Evolutionary conservation across 129 eudicot species (phyloP).

Genomic region (Chrysanthemum lavandulifolium): DNA sequence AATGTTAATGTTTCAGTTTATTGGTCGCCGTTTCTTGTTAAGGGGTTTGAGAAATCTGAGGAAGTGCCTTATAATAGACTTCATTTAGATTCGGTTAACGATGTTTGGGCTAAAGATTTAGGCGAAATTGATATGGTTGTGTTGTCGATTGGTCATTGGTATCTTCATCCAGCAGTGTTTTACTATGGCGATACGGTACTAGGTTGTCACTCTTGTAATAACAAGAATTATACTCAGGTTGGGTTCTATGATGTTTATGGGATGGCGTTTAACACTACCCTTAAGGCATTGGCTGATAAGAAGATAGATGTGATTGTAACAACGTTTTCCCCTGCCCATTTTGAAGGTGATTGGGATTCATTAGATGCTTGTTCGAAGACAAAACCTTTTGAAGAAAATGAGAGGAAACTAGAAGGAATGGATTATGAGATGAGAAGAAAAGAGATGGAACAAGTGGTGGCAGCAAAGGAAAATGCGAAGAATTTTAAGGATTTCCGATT

Average conservation of each 20-base stretch:
- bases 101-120: slow-evolving; percentile 78
- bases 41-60: slow-evolving; percentile 72
- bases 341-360: slow-evolving; percentile 96
- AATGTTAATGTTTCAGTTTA: slow-evolving; percentile 69
- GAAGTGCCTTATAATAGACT: slow-evolving; percentile 50
- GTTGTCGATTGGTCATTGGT: slow-evolving; percentile 92
- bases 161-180: slow-evolving; percentile 73
- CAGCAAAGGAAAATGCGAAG: slow-evolving; percentile 39
- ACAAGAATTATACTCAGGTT: slow-evolving; percentile 55
- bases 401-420: slow-evolving; percentile 60
- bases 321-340: slow-evolving; percentile 88
- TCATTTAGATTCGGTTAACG: slow-evolving; percentile 67
- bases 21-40: slow-evolving; percentile 97
- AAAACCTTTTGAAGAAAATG: slow-evolving; percentile 57
- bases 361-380: slow-evolving; percentile 81
- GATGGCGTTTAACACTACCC: slow-evolving; percentile 71
- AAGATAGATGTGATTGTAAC: slow-evolving; percentile 61
- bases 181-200: slow-evolving; percentile 43
- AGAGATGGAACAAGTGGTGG: slow-evolving; percentile 54
- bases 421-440: slow-evolving; percentile 71
- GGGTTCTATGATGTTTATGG: slow-evolving; percentile 83
- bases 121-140: slow-evolving; percentile 67
- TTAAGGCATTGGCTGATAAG: slow-evolving; percentile 46
- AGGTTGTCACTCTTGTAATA: slow-evolving; percentile 69
- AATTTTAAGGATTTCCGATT: slow-evolving; percentile 37